Conservation (phyloP, 371 early-diverging fungal genomes). For the Capillidium rhysosporum region DNA sequence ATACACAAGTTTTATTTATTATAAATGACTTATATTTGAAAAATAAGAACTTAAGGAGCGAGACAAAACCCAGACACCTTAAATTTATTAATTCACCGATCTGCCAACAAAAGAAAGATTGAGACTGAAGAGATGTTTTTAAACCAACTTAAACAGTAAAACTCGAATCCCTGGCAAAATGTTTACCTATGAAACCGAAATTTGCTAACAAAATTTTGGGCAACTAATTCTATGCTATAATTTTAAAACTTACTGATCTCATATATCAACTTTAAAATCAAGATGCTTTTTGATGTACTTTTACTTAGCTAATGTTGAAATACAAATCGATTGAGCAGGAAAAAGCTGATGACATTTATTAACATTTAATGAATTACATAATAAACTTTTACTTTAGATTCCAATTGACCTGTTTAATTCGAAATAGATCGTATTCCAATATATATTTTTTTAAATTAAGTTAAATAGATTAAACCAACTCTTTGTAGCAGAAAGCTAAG, state of each 20-base stretch:
- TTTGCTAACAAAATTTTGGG: conserved; percentile 49
- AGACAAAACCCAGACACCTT: conserved; percentile 38
- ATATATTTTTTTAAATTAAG: conserved; percentile 5
- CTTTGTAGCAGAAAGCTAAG: too few species aligned
- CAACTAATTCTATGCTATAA: not conserved
- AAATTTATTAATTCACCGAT: conserved; percentile 40
- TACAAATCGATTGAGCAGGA: conserved; percentile 4
- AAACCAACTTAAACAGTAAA: conserved; percentile 29
- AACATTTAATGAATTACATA: conserved; percentile 10
- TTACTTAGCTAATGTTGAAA: not conserved
- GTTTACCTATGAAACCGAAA: conserved; percentile 48
- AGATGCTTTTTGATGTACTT: too few species aligned
- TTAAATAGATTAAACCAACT: too few species aligned
- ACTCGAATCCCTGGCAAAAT: conserved; percentile 50
- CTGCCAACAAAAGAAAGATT: conserved; percentile 27
- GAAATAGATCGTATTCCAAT: conserved; percentile 10
- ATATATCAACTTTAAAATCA: too few species aligned
- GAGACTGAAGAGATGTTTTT: conserved; percentile 25
- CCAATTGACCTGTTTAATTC: conserved; percentile 8
- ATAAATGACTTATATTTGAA: not conserved
- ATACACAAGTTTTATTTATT: conserved; percentile 4
- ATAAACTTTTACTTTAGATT: conserved; percentile 12
- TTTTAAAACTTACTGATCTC: not conserved
- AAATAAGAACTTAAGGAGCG: conserved; percentile 27
- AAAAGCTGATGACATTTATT: conserved; percentile 10